These are phyloP conservation scores for Emmonsiellopsis sp. DNA, from an alignment of 2,329 filamentous ascomycete genomes.

Conservation along the genomic window DNA sequence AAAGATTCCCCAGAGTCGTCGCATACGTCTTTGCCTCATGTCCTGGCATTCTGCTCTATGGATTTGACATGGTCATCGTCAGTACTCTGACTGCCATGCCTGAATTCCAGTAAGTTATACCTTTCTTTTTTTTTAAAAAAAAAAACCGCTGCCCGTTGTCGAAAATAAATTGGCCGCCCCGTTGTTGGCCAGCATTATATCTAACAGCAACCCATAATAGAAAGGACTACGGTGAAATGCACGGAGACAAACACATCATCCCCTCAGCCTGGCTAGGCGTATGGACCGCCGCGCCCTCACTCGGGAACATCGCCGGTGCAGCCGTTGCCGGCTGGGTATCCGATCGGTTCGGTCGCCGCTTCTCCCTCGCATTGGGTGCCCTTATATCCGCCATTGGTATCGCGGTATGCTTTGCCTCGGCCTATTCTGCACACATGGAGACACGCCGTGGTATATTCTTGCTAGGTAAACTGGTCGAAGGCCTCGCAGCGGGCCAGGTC, in stretches of 20 bases:
- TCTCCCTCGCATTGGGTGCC: constrained; percentile 28
- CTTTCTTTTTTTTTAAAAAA: constrained; percentile 3
- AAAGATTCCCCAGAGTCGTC: constrained; percentile 10
- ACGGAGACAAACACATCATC: constrained; percentile 26
- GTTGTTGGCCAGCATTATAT: no score
- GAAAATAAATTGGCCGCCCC: not conserved
- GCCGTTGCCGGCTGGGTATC: constrained; percentile 31
- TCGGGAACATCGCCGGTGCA: constrained; percentile 33
- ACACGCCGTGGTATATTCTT: constrained; percentile 34
- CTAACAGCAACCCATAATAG: constrained; percentile 7
- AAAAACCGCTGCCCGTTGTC: not conserved
- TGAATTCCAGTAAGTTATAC: constrained; percentile 12
- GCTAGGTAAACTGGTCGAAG: constrained; percentile 39
- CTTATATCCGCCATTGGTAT: constrained; percentile 31
- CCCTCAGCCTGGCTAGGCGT: constrained; percentile 39
- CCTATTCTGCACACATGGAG: constrained; percentile 20
- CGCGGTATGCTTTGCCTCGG: constrained; percentile 26
- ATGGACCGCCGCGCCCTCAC: constrained; percentile 34
- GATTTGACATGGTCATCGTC: constrained; percentile 14
- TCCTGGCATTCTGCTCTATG: constrained; percentile 11
- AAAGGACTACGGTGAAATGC: constrained; percentile 26
- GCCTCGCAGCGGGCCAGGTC: constrained; percentile 38
- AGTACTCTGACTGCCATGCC: constrained; percentile 13
- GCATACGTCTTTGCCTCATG: constrained; percentile 9
- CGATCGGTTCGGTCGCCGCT: constrained; percentile 32